Evolutionary conservation across 1,284 basidiomycete species (phyloP).

Genomic region (Austropuccinia psidii): DNA sequence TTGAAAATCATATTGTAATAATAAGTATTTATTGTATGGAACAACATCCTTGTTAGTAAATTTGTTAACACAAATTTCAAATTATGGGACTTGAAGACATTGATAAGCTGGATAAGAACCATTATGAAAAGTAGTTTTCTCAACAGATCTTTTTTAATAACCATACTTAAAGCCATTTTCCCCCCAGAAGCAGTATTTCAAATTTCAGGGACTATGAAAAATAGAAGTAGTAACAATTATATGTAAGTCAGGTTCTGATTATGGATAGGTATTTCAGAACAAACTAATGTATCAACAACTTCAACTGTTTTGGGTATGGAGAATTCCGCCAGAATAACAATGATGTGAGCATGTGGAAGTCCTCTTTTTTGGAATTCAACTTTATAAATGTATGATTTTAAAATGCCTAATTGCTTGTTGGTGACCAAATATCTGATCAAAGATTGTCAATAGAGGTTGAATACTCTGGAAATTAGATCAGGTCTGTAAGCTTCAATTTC

Average conservation of each 20-base stretch:
- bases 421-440: too few species aligned
- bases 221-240: background rate
- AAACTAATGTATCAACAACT: background rate
- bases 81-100: too few species aligned
- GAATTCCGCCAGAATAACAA: too few species aligned
- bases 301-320: too few species aligned
- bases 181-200: background rate
- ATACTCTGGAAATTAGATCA: too few species aligned
- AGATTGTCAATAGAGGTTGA: too few species aligned
- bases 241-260: background rate
- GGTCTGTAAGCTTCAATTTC: too few species aligned
- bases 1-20: slow-evolving; percentile 50
- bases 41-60: slow-evolving; percentile 46
- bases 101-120: too few species aligned
- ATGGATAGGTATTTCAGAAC: background rate
- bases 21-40: slow-evolving; percentile 48
- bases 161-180: background rate
- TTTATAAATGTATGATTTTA: background rate
- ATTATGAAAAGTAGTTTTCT: background rate
- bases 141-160: background rate
- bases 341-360: background rate
- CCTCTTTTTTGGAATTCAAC: slow-evolving; percentile 16
- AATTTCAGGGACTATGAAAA: background rate
- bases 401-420: too few species aligned
- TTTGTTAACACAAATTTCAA: too few species aligned